phyloP scores from a whole-genome alignment of 495 filamentous ascomycete species.

The Hypoxylon trugodes region DNA sequence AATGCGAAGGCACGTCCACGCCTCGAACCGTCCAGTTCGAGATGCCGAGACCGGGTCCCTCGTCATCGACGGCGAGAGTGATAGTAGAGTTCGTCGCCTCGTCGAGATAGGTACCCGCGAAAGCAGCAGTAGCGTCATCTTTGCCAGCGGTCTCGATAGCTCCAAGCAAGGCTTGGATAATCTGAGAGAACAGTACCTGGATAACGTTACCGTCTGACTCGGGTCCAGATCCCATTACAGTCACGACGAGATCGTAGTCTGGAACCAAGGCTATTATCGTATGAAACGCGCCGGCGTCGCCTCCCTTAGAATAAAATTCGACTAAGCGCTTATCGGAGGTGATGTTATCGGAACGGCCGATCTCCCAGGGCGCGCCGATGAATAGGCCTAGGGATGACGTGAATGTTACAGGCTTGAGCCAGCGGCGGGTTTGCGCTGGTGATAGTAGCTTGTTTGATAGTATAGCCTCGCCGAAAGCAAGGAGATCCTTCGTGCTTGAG shows the following conservation, averaged over 20 bases:
- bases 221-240: conserved; percentile 51
- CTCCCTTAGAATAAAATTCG: conserved; percentile 65
- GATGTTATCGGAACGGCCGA: conserved; percentile 38
- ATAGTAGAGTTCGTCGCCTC: conserved; percentile 50
- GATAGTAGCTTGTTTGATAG: conserved; percentile 56
- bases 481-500: conserved; percentile 57
- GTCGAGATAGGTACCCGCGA: conserved; percentile 51
- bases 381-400: conserved; percentile 51
- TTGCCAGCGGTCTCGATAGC: conserved; percentile 54
- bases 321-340: conserved; percentile 45
- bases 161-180: conserved; percentile 31
- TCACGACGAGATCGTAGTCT: conserved; percentile 63
- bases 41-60: conserved; percentile 15
- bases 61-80: conserved; percentile 39
- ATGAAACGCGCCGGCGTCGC: conserved; percentile 57
- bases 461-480: conserved; percentile 59
- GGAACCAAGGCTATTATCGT: conserved; percentile 57
- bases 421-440: conserved; percentile 54
- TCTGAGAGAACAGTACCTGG: conserved; percentile 40
- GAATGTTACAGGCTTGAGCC: conserved; percentile 61
- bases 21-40: conserved; percentile 17
- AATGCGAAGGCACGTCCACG: conserved; percentile 8
- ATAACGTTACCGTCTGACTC: conserved; percentile 39
- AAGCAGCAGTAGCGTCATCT: conserved; percentile 47
- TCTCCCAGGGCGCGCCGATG: conserved; percentile 68